phyloP scores from a whole-genome alignment of 2,329 filamentous ascomycete genomes.

The Pyricularia pennisetigena region DNA sequence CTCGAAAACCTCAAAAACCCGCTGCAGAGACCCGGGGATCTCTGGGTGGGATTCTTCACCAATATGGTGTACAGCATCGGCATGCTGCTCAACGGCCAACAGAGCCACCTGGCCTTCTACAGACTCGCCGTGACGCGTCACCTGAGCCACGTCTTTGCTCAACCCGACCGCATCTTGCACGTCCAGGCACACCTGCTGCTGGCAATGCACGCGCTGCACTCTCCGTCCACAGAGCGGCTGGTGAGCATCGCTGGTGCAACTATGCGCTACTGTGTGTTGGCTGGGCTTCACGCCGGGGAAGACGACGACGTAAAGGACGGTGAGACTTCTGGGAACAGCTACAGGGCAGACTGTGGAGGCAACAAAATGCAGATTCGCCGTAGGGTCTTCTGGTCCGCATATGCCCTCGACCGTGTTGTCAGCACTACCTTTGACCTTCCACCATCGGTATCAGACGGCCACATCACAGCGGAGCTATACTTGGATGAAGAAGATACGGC shows the following conservation, averaged over 20 bases:
- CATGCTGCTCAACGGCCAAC: slow-evolving; percentile 8
- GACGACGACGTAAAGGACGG: slow-evolving; percentile 11
- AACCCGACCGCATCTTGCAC: slow-evolving; percentile 11
- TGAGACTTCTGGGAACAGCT: not conserved
- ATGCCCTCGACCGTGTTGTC: slow-evolving; percentile 17
- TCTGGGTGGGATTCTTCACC: slow-evolving; percentile 17
- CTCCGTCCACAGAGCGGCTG: slow-evolving; percentile 17
- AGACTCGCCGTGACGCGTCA: slow-evolving; percentile 3
- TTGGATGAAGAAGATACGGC: slow-evolving; percentile 17
- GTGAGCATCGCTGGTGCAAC: slow-evolving; percentile 15
- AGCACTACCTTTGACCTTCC: slow-evolving; percentile 17
- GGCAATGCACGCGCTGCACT: slow-evolving; percentile 15
- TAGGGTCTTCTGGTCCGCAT: slow-evolving; percentile 21
- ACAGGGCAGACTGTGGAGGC: not conserved
- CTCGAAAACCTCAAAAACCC: not conserved
- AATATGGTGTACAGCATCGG: slow-evolving; percentile 15
- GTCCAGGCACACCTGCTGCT: slow-evolving; percentile 15
- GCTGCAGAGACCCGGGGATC: not conserved
- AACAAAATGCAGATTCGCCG: slow-evolving; percentile 15
- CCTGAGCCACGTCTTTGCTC: slow-evolving; percentile 4
- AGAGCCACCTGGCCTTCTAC: not conserved
- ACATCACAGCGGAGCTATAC: slow-evolving; percentile 14
- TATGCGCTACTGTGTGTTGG: slow-evolving; percentile 18
- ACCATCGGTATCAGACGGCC: slow-evolving; percentile 15
- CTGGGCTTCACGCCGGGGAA: slow-evolving; percentile 15